phyloP scores from a whole-genome alignment of 2,329 filamentous ascomycete genomes.

The Trichoderma hamatum region DNA sequence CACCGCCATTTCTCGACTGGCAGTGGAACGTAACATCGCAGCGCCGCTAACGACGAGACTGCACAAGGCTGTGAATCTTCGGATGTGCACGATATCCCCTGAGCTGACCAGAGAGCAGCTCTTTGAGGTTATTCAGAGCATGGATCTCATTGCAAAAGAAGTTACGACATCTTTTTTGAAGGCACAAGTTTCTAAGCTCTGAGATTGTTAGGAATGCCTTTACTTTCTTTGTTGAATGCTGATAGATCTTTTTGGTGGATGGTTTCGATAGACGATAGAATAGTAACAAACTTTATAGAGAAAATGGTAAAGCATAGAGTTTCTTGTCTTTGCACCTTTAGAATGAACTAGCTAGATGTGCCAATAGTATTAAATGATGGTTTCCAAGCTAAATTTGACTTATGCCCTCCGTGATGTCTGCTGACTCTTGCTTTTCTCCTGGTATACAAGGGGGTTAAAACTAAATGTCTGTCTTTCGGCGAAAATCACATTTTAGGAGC shows the following conservation, averaged over 20 bases:
- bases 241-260: not conserved
- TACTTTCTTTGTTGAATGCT: not conserved
- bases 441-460: not conserved
- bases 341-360: not conserved
- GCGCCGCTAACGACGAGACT: constrained; percentile 29
- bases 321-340: not conserved
- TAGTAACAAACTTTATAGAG: not conserved
- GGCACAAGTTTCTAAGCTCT: not conserved
- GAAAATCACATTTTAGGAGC: not conserved
- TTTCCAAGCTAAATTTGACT: too few relatives aligned
- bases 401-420: too few relatives aligned
- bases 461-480: not conserved
- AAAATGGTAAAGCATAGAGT: not conserved
- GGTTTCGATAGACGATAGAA: not conserved
- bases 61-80: constrained; percentile 23
- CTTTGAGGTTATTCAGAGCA: constrained; percentile 3
- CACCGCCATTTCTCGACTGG: constrained; percentile 15
- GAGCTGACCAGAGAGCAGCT: constrained; percentile 36
- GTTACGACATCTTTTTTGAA: not conserved
- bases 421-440: not conserved
- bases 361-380: too few relatives aligned
- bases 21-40: constrained; percentile 26
- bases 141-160: constrained; percentile 7
- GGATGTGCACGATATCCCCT: constrained; percentile 27
- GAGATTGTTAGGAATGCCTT: not conserved